Evolutionary conservation across 2,329 filamentous ascomycete genomes (phyloP), one percentile per base, ranked within the genome.

Genomic region (Fusarium sp.): DNA sequence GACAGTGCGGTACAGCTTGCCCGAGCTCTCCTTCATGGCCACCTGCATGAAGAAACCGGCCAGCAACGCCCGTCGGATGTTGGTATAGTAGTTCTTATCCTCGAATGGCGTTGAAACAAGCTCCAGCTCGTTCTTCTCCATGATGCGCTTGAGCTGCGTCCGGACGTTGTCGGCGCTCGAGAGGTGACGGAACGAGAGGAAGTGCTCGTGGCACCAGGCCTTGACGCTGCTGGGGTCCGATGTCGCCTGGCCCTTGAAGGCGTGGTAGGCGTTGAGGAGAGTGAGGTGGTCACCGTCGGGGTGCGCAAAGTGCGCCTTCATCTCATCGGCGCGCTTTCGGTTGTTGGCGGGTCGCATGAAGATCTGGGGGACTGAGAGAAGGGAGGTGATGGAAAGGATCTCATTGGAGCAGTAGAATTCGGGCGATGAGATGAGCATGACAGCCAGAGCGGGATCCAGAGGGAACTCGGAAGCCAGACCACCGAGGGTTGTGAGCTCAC

Each of bases 31-130:
- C 81, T 93, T 95, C 91, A 97, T 98, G 68, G 97, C 97, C 25
- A 98, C 94, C 83, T 99, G 97, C 97, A 99, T 99, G 88, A 99
- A 99, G 89, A 99, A 99, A 36, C 97, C 97, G 1, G 95, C 90
- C 14, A 98, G 93, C 16, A 99, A 89, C 10, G 97, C 96, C 40
- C 95, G 92, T 52, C 96, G 94, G 79, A 99, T 99, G 83, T 99
- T 99, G 82, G 91, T 95, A 85, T 98, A 99, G 87, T 99, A 99
- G 81, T 97, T 94, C 88, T 97, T 98, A 85, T 98, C 92, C 79
- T 95, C 93, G 80, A 98, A 98, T 0, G 93, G 90, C 0, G 96
- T 98, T 62, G 94, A 97, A 64, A 98, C 83, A 60, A 99, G 91
- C 71, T 97, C 94, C 11, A 99, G 85, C 68, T 92, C 93, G 75